Evolutionary conservation across 495 filamentous ascomycete species (phyloP).

Genomic region (Cudoniella acicularis): DNA sequence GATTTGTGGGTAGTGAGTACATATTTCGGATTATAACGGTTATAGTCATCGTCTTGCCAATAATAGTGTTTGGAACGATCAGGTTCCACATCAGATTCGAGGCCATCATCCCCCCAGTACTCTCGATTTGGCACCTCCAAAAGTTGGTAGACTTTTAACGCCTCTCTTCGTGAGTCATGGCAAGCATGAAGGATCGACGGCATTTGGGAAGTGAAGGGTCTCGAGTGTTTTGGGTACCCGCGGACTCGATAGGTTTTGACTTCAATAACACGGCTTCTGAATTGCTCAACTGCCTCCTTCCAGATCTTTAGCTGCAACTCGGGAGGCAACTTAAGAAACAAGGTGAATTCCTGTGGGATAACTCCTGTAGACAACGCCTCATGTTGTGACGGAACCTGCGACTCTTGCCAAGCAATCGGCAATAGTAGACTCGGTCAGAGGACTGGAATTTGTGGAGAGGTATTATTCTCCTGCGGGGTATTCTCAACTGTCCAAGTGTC

Average conservation of each 20-base stretch:
- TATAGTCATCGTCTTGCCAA: no score
- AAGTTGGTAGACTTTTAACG: not conserved
- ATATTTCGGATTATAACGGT: no score
- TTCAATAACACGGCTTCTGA: not conserved
- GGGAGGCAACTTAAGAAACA: not conserved
- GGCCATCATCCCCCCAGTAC: no score
- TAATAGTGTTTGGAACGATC: no score
- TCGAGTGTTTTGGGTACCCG: not conserved
- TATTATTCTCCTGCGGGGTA: no score
- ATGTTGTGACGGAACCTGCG: not conserved
- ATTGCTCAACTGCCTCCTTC: not conserved
- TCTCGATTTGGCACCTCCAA: constrained; percentile 17
- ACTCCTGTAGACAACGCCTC: not conserved
- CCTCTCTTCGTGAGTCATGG: not conserved
- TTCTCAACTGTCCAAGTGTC: no score
- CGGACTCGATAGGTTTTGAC: no score
- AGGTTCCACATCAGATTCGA: no score
- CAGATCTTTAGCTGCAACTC: not conserved
- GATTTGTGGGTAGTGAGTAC: no score
- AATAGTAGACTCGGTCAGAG: no score
- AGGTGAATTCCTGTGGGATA: not conserved
- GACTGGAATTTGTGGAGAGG: no score
- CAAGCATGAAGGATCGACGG: constrained; percentile 1
- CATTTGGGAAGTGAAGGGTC: not conserved
- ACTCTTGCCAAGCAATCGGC: not conserved